These are phyloP conservation scores for Pestalotiopsis sp. DNA, from an alignment of 2,329 filamentous ascomycete species.

Conservation along the genomic window DNA sequence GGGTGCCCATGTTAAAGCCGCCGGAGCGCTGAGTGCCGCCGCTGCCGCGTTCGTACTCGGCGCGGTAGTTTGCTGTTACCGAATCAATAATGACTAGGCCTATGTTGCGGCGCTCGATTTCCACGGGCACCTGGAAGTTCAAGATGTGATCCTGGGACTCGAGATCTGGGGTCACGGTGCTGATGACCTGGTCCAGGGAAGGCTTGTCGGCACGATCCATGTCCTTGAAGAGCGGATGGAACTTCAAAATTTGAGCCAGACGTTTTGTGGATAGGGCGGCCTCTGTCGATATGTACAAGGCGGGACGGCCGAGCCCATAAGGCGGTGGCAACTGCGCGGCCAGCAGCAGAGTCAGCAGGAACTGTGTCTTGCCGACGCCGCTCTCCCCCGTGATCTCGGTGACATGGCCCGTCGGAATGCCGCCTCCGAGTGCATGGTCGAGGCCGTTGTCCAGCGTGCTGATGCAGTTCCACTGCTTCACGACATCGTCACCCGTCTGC, in stretches of 20 bases:
- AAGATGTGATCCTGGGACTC: constrained; percentile 96
- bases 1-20: constrained; percentile 68
- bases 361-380: constrained; percentile 92
- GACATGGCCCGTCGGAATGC: constrained; percentile 78
- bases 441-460: constrained; percentile 79
- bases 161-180: constrained; percentile 83
- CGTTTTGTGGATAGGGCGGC: constrained; percentile 80
- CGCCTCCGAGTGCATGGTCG: constrained; percentile 73
- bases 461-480: constrained; percentile 58
- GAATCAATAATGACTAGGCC: constrained; percentile 88
- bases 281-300: constrained; percentile 94
- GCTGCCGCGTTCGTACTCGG: constrained; percentile 73
- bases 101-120: constrained; percentile 73
- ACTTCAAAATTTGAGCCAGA: constrained; percentile 75
- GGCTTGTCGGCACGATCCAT: constrained; percentile 42
- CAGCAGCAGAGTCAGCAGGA: constrained; percentile 83
- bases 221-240: constrained; percentile 61
- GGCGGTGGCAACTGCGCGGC: constrained; percentile 80
- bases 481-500: constrained; percentile 39
- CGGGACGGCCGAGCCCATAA: constrained; percentile 69
- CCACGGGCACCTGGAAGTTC: constrained; percentile 87
- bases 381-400: constrained; percentile 93
- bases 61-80: constrained; percentile 92
- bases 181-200: constrained; percentile 76
- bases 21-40: constrained; percentile 34